These are phyloP conservation scores for Tolypocladium endophyticum DNA, from an alignment of 2,329 filamentous ascomycete genomes.

Conservation along the genomic window DNA sequence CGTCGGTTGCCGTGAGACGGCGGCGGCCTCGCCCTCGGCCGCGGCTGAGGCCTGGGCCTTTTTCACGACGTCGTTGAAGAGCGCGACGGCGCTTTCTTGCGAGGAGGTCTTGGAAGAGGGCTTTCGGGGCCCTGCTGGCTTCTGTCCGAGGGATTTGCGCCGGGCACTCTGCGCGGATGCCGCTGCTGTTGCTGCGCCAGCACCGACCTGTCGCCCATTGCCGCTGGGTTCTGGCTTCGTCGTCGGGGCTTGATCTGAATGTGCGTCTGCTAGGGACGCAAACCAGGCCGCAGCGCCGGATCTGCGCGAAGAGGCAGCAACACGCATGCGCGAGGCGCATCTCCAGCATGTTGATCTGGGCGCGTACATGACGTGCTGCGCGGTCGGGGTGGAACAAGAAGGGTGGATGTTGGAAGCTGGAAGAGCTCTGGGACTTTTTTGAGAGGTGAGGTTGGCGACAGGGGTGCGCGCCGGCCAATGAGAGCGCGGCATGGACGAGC, in stretches of 20 bases:
- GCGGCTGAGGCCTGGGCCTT: neutral
- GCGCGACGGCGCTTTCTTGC: constrained; percentile 16
- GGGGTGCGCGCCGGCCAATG: neutral
- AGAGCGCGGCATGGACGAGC: neutral
- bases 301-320: constrained; percentile 6
- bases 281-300: constrained; percentile 12
- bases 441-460: neutral
- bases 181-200: neutral
- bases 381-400: neutral
- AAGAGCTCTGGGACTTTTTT: neutral
- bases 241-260: neutral
- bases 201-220: neutral
- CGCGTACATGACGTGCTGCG: constrained; percentile 19
- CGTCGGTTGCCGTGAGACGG: constrained; percentile 3
- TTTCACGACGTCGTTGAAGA: constrained; percentile 26
- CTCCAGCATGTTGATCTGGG: constrained; percentile 23
- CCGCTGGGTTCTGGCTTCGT: neutral
- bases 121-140: neutral
- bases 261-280: constrained; percentile 11
- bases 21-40: neutral
- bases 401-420: neutral
- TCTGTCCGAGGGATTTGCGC: neutral
- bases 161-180: neutral
- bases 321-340: constrained; percentile 19
- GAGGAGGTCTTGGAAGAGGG: neutral